These are phyloP conservation scores for Chytriomyces sp. DNA, from an alignment of 192 early-diverging fungal genomes.

Conservation along the genomic window DNA sequence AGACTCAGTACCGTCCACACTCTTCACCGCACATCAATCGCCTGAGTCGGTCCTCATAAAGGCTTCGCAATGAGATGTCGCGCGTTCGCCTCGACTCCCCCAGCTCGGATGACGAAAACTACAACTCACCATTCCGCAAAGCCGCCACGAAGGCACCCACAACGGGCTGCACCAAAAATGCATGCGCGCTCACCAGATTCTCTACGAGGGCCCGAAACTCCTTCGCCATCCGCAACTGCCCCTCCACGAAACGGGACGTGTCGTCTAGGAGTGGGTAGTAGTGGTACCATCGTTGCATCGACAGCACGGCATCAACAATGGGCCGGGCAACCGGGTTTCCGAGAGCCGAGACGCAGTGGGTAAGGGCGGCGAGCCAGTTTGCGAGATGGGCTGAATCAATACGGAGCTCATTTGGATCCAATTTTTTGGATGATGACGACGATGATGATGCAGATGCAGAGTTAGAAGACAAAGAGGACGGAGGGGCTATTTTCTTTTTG, in stretches of 20 bases:
- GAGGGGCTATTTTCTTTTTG: too few species aligned
- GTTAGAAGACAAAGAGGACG: too few species aligned
- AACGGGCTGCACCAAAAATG: constrained; percentile 66
- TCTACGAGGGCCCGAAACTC: constrained; percentile 64
- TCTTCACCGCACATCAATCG: too few species aligned
- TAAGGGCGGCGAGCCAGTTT: constrained; percentile 4
- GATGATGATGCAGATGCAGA: too few species aligned
- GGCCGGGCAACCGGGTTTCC: background rate
- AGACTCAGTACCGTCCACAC: too few species aligned
- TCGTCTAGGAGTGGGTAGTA: too few species aligned
- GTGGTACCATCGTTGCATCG: constrained; percentile 60
- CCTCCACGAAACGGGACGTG: background rate
- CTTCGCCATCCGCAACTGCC: background rate
- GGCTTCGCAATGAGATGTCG: too few species aligned
- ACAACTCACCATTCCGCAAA: constrained; percentile 55
- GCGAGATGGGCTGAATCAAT: background rate
- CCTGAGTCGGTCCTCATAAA: too few species aligned
- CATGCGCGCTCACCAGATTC: constrained; percentile 76
- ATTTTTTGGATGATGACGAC: background rate
- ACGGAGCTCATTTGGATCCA: background rate
- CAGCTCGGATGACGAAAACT: background rate
- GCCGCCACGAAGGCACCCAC: constrained; percentile 57
- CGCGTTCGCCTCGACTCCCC: too few species aligned
- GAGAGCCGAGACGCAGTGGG: background rate
- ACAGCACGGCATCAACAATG: constrained; percentile 63